A percentile compares a stretch with the other conserved stretches of the same genome.
Evolutionary conservation across 2,329 filamentous ascomycete species (phyloP).

Genomic region (Beauveria pseudobassiana): DNA sequence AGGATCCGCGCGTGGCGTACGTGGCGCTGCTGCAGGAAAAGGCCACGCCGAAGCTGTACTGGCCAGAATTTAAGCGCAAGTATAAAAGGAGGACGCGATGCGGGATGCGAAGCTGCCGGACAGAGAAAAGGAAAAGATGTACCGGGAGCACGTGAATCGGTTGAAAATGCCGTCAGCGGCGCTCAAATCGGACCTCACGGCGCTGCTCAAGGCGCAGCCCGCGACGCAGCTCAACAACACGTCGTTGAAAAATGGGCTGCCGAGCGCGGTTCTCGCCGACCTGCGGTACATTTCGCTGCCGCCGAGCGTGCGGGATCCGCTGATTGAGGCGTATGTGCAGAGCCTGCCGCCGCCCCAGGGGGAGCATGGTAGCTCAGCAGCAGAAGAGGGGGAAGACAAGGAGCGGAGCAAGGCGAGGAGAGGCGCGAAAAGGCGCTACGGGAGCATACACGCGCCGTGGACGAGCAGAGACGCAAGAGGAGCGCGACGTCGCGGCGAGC

Average conservation of each 20-base stretch:
- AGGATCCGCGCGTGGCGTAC: slow-evolving; percentile 77
- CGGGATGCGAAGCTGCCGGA: slow-evolving; percentile 63
- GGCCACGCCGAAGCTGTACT: slow-evolving; percentile 88
- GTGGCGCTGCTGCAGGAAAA: slow-evolving; percentile 72
- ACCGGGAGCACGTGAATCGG: slow-evolving; percentile 64
- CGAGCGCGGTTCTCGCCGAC: slow-evolving; percentile 55
- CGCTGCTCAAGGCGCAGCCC: slow-evolving; percentile 56
- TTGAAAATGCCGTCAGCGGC: slow-evolving; percentile 58
- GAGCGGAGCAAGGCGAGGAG: slow-evolving; percentile 39
- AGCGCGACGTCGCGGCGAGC: slow-evolving; percentile 51
- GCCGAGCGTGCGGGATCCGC: slow-evolving; percentile 49
- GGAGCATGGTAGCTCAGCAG: slow-evolving; percentile 35
- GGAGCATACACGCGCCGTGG: slow-evolving; percentile 54
- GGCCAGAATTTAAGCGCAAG: slow-evolving; percentile 93
- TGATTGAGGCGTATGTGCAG: slow-evolving; percentile 60
- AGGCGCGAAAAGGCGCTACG: slow-evolving; percentile 60
- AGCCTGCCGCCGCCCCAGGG: slow-evolving; percentile 54
- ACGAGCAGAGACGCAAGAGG: slow-evolving; percentile 56
- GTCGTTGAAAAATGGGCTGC: slow-evolving; percentile 50
- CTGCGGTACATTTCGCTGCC: slow-evolving; percentile 63
- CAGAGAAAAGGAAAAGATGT: slow-evolving; percentile 72
- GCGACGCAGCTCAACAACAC: slow-evolving; percentile 50
- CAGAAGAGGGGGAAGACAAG: slow-evolving; percentile 37
- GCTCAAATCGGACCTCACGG: slow-evolving; percentile 61
- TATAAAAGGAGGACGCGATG: slow-evolving; percentile 78